Evolutionary conservation across 2,329 filamentous ascomycete species (phyloP).

Genomic region (Dothiorella sarmentorum): DNA sequence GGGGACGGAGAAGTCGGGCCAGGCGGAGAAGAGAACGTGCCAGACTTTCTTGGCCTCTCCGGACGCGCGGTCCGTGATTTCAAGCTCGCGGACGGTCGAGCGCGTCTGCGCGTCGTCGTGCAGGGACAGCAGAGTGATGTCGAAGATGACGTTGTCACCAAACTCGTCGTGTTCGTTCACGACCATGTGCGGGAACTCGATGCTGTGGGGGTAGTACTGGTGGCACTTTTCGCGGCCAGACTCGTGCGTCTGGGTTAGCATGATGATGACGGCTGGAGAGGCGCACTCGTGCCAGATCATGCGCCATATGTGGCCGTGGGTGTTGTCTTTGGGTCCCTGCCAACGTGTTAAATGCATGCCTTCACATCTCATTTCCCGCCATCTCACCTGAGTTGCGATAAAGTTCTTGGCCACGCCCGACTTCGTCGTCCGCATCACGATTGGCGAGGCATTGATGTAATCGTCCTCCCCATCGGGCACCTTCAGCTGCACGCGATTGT

Average conservation of each 20-base stretch:
- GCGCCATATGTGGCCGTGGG: constrained; percentile 83
- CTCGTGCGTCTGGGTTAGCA: constrained; percentile 89
- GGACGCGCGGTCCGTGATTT: constrained; percentile 39
- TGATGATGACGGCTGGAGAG: constrained; percentile 72
- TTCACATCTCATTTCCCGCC: no score
- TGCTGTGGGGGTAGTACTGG: constrained; percentile 71
- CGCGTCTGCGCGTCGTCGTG: constrained; percentile 55
- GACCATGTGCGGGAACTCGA: constrained; percentile 38
- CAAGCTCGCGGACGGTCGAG: constrained; percentile 72
- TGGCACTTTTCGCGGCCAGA: constrained; percentile 76
- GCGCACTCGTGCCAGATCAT: constrained; percentile 89
- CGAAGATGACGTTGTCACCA: constrained; percentile 63
- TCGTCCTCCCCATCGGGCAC: constrained; percentile 64
- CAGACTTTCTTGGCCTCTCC: constrained; percentile 64
- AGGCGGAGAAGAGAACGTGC: constrained; percentile 81
- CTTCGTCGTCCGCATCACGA: constrained; percentile 40
- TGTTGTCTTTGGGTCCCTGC: constrained; percentile 73
- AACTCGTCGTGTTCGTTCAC: constrained; percentile 65
- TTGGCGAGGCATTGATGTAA: constrained; percentile 53
- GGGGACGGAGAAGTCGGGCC: constrained; percentile 89
- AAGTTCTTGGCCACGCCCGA: constrained; percentile 55
- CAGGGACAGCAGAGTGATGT: constrained; percentile 59
- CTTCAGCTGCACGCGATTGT: constrained; percentile 76
- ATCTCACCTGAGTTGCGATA: constrained; percentile 75
- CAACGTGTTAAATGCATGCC: constrained; percentile 3